Percentiles rank a stretch among this genome's conserved stretches.
phyloP scores from a whole-genome alignment of 352 stramenopile species.

The Phytophthora constricta region DNA sequence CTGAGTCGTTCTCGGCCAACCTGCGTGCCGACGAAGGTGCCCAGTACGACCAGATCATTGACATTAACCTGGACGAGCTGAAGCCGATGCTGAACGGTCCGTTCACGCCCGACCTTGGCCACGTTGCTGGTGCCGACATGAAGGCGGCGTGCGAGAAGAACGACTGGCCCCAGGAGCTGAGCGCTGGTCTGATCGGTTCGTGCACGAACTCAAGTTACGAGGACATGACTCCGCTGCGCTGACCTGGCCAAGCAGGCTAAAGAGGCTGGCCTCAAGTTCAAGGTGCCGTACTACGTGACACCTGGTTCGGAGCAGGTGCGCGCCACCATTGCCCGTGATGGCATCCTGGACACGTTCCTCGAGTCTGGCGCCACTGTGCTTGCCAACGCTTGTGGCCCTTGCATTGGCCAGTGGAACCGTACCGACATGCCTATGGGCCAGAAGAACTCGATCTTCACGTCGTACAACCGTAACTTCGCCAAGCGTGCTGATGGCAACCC shows the following conservation, averaged over 20 bases:
- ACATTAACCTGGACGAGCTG: conserved; percentile 92
- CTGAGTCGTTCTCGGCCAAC: conserved; percentile 89
- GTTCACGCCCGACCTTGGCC: conserved; percentile 92
- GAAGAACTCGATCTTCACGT: conserved; percentile 96
- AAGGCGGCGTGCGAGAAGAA: conserved; percentile 83
- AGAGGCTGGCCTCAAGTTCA: conserved; percentile 88
- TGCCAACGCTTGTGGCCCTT: conserved; percentile 93
- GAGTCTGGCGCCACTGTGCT: conserved; percentile 89
- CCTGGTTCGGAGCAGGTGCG: conserved; percentile 93
- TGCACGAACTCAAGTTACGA: conserved; percentile 97
- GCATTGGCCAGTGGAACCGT: conserved; percentile 96
- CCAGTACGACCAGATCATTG: conserved; percentile 94
- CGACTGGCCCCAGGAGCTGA: conserved; percentile 90
- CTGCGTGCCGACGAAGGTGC: conserved; percentile 90
- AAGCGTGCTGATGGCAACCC: conserved; percentile 95
- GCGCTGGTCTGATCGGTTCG: conserved; percentile 92
- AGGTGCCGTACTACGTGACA: conserved; percentile 93
- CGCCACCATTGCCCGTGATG: conserved; percentile 92
- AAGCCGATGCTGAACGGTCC: conserved; percentile 93
- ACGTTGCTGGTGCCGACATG: conserved; percentile 79
- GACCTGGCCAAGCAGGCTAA: conserved; percentile 90
- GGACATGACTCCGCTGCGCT: conserved; percentile 92
- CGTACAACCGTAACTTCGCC: conserved; percentile 96
- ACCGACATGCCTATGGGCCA: conserved; percentile 84
- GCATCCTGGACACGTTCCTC: conserved; percentile 91